Base-by-base conservation (phyloP, 2,329 filamentous ascomycete species). In the Onygena corvina region DNA sequence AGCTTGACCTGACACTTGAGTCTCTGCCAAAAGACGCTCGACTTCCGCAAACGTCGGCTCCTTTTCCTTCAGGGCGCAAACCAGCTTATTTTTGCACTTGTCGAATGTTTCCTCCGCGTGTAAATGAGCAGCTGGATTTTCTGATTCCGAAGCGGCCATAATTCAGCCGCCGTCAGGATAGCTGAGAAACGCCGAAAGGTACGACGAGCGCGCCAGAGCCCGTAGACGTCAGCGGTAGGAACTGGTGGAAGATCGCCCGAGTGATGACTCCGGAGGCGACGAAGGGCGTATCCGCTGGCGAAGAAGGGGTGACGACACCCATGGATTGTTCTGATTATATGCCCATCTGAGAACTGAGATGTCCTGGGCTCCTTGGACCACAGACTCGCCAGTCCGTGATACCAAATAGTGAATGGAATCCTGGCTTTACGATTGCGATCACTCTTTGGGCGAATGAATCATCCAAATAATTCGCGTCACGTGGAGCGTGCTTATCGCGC, bases 41-140 rank as follows among this genome's bases (percentile, higher is more conserved):
- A 77, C 71, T 55, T 75, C 70, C 36, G 69, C 66, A 62, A 71
- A 72, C 31, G 69, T 67, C 47, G 71, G 70, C 52, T 72, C 69
- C 58, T 69, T 68, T 52, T 74, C 69, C 56, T 68, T 67, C 59
- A 77, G 67, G 53, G 70, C 69, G 49, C 66, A 64, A 47, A 64
- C 58, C 55, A 79, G 66, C 48, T 74, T 68, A 61, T 77, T 74
- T 51, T 71, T 66, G 52, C 68, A 62, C 59, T 65, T 29, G 34
- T 53, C 47, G 42, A 50, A 48, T 29, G 31, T 46, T 46, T 46
- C 44, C 27, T 46, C 38, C 27, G 38, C 73, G 59, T 40, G 66
- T 62, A 35, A 20, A 25, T 30, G 46, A 47, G 30, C 30, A 27
- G 42, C 30, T 47, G 16, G 16, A 35, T 36, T 47, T 12, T 35